Evolutionary conservation across 495 filamentous ascomycete species (phyloP).

Genomic region (Aspergillus homomorphus): DNA sequence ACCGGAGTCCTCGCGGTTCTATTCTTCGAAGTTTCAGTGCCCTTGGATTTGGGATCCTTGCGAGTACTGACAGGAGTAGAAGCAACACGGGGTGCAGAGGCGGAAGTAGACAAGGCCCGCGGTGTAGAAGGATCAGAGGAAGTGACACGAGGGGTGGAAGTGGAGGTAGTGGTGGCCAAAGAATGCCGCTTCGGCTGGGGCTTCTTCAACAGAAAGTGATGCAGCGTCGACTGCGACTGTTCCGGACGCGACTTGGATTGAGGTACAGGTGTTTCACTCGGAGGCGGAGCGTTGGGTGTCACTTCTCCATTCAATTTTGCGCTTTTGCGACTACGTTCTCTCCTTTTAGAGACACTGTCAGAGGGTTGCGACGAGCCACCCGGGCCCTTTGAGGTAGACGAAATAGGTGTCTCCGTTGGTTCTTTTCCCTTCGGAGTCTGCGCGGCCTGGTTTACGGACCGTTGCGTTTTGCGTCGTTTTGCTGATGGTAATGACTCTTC

Average conservation of each 20-base stretch:
- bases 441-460: constrained; percentile 15
- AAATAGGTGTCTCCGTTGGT: constrained; percentile 4
- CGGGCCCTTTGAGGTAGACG: constrained; percentile 2
- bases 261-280: background rate
- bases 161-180: constrained; percentile 8
- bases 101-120: constrained; percentile 4
- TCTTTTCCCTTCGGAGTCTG: constrained; percentile 11
- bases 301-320: constrained; percentile 1
- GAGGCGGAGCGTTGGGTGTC: background rate
- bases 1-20: constrained; percentile 11
- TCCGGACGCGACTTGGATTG: constrained; percentile 13
- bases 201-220: constrained; percentile 15
- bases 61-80: constrained; percentile 16
- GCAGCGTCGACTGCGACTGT: constrained; percentile 15
- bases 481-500: constrained; percentile 25
- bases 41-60: constrained; percentile 19
- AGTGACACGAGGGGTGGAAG: constrained; percentile 7
- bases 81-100: background rate
- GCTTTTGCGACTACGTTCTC: constrained; percentile 10
- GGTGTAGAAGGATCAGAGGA: constrained; percentile 2
- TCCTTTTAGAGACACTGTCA: constrained; percentile 4
- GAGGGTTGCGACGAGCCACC: constrained; percentile 1
- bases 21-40: constrained; percentile 1
- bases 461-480: constrained; percentile 29
- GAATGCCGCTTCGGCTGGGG: constrained; percentile 14